phyloP scores from a whole-genome alignment of 1,139 yeast genomes.

The Fermentozyma sake region DNA sequence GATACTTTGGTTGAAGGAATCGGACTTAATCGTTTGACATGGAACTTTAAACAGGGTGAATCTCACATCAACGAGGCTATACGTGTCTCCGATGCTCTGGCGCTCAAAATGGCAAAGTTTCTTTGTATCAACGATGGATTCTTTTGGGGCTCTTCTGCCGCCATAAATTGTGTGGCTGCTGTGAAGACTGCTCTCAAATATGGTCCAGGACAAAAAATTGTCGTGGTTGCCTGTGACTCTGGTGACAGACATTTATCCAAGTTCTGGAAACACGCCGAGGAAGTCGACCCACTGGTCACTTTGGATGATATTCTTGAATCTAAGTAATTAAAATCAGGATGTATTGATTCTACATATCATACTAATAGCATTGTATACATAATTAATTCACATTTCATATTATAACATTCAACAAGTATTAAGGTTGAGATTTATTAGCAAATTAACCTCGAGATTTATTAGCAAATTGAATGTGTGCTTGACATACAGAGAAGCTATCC shows the following conservation, averaged over 20 bases:
- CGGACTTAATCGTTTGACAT: conserved; percentile 82
- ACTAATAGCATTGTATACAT: too few species aligned
- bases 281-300: conserved; percentile 22
- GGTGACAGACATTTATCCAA: conserved; percentile 88
- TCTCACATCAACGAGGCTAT: conserved; percentile 69
- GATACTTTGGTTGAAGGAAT: conserved; percentile 94
- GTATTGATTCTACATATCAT: too few species aligned
- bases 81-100: conserved; percentile 74
- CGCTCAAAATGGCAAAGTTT: conserved; percentile 82
- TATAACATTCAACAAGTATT: too few species aligned
- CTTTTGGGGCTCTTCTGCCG: conserved; percentile 88
- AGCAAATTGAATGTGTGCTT: too few species aligned
- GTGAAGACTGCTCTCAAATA: conserved; percentile 54
- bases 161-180: conserved; percentile 91
- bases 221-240: conserved; percentile 89
- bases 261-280: conserved; percentile 75
- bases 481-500: too few species aligned
- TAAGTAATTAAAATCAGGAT: too few species aligned
- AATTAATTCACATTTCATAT: too few species aligned
- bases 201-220: conserved; percentile 67
- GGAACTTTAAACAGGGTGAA: conserved; percentile 74
- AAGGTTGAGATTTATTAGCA: too few species aligned
- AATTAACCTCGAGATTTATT: too few species aligned
- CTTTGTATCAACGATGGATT: conserved; percentile 81
- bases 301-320: conserved; percentile 27